phyloP scores from a whole-genome alignment of 176 grass and related monocot genomes.

The Bothriochloa decipiens region DNA sequence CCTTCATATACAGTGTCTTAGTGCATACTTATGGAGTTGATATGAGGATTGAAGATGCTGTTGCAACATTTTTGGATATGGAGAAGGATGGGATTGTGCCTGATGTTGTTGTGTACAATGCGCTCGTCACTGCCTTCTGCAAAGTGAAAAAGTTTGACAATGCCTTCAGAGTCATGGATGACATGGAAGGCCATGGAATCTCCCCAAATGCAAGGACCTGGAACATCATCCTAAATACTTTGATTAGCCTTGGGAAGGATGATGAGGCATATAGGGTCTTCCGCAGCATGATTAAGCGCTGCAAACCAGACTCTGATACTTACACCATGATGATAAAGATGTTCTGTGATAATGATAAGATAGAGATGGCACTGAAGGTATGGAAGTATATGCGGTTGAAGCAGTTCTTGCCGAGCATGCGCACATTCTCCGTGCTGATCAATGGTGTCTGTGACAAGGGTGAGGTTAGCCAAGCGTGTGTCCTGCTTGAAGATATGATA shows the following conservation, averaged over 20 bases:
- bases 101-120: conserved; percentile 92
- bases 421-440: conserved; percentile 90
- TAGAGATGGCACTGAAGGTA: conserved; percentile 82
- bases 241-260: conserved; percentile 67
- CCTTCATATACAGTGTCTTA: conserved; percentile 85
- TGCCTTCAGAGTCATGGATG: conserved; percentile 73
- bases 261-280: conserved; percentile 81
- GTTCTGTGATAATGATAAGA: conserved; percentile 79
- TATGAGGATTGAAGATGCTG: conserved; percentile 83
- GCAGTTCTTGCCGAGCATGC: conserved; percentile 91
- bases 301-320: conserved; percentile 87
- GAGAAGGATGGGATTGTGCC: conserved; percentile 73
- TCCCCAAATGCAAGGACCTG: conserved; percentile 75
- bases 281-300: conserved; percentile 78
- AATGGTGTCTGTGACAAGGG: conserved; percentile 79
- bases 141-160: conserved; percentile 76
- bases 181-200: conserved; percentile 82
- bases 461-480: conserved; percentile 74
- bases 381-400: conserved; percentile 93
- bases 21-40: conserved; percentile 85
- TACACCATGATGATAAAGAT: conserved; percentile 98
- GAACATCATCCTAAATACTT: conserved; percentile 79
- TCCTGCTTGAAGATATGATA: conserved; percentile 91
- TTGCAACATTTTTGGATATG: conserved; percentile 85
- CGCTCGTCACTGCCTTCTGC: conserved; percentile 82